Evolutionary conservation across 352 stramenopile genomes (phyloP), one percentile per base, ranked within the genome.

Genomic region (Globisporangium heterothallicum): DNA sequence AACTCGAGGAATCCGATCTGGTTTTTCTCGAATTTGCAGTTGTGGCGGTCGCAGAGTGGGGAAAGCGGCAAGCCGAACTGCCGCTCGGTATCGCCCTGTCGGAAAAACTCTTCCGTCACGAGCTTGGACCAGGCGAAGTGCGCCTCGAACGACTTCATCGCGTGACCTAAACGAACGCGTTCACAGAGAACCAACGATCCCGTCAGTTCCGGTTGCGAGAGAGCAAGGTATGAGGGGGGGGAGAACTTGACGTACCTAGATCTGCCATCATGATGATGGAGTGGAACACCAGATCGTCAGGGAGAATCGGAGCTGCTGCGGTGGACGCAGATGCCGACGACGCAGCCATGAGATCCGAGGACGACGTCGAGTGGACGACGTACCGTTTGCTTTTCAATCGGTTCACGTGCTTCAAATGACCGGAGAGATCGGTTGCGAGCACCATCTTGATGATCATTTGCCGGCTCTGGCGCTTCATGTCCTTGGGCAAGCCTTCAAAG

Each of bases 371-470:
- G 27, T 75, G 63, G 29, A 78, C 51, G 1, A 60, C 74, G 57
- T 81, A 86, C 6, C 72, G 53, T 52, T 87, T 86, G 64, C 75
- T 88, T 54, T 87, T 92, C 50, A 95, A 68, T 9, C 74, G 68
- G 41, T 74, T 88, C 12, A 94, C 68, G 44, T 86, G 77, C 41
- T 82, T 81, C 40, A 94, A 58, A 34, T 94, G 85, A 2, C 67
- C 59, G 1, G 84, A 85, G 32, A 94, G 67, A 35, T 95, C 85
- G 0, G 85, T 95, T 8, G 77, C 77, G 0, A 95, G 69, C n/a
- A 95, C 80, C 73, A 91, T 86, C 3, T 67, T 74, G 56, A 95
- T 89, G 49, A 94, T 82, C 30, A 82, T 68, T 40, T 82, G 68
- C 9, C 85, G 74, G 34, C 72, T 80, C 42, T 85, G 60, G 16